Evolutionary conservation across 257 asterid genomes (phyloP), one percentile per base, ranked within the genome.

Genomic region (Nicotiana attenuata): DNA sequence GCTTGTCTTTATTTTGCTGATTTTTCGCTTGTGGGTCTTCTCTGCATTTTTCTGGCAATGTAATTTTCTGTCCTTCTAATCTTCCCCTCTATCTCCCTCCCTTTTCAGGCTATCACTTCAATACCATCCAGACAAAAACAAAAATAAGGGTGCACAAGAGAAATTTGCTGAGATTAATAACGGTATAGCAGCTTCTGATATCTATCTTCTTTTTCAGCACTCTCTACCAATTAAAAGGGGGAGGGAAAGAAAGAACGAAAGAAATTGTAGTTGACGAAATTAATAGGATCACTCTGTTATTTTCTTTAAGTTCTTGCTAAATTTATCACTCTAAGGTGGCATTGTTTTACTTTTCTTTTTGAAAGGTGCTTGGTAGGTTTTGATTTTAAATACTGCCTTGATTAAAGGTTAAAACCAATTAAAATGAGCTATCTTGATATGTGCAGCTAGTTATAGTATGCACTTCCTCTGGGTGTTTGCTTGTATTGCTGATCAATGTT

Each of bases 121-220:
- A 84, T 96, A 96, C 87, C 99, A 96, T 88, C 99, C 99, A 1
- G 99, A 96, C 85, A 96, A 96, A 85, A 96, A 96, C 92, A 96
- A 96, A 88, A 85, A 84, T 71, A 93, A 96, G 89, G 97, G 97
- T 57, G 98, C 99, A 61, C 97, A 94, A 66, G 97, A 88, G 86
- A 96, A 94, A 88, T 96, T 96, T 84, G 87, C 97, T 8, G 99
- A 96, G 92, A 94, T 96, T 61, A 96, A 94, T 83, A 96, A 96
- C 16, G 99, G 99, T 96, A 91, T 38, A 28, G 0, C 26, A 57
- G 33, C 66, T 56, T 29, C 52, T 82, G 59, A 24, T 76, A 67
- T 65, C 16, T 69, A 63, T 77, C 38, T 66, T 22, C 56, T 53
- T 78, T 66, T 52, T 19, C 76, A 33, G 20, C 41, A 13, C 24